Evolutionary conservation across 306 rosid species (phyloP).

Genomic region (Casuarina equisetifolia): DNA sequence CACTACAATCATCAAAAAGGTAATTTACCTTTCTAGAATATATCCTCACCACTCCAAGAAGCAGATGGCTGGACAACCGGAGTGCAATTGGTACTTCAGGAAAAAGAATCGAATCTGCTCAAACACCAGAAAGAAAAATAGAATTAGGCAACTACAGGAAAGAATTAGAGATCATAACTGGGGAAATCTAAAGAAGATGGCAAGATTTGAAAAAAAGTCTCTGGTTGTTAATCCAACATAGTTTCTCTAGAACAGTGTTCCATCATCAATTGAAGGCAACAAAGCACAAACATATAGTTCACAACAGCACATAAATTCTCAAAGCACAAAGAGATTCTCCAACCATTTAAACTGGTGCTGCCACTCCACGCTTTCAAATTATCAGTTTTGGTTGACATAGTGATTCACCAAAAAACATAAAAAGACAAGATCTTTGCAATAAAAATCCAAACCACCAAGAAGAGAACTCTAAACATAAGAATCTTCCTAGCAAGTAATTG

Average conservation of each 20-base stretch:
- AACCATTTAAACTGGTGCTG: neutral
- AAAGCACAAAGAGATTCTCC: neutral
- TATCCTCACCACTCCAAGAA: slow-evolving; percentile 99
- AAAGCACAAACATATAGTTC: neutral
- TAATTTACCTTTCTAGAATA: slow-evolving; percentile 99
- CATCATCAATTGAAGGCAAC: neutral
- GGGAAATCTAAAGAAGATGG: slow-evolving; percentile 15
- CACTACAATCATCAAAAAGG: slow-evolving; percentile 99
- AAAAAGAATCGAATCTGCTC: slow-evolving; percentile 94
- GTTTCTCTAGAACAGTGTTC: neutral
- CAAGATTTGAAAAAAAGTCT: neutral
- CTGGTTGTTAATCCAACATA: neutral
- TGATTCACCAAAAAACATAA: neutral
- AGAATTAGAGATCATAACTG: slow-evolving; percentile 20
- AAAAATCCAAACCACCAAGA: neutral
- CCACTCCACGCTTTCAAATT: neutral
- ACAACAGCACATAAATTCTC: neutral
- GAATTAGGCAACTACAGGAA: slow-evolving; percentile 26
- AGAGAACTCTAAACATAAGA: neutral
- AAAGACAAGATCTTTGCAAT: neutral
- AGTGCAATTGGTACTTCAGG: slow-evolving; percentile 98
- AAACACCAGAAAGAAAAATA: slow-evolving; percentile 20
- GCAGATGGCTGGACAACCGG: slow-evolving; percentile 97
- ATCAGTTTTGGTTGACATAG: neutral
- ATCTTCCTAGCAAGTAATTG: neutral